A percentile compares a stretch with the other conserved stretches of the same genome.
These are phyloP conservation scores for Spatholobus suberectus DNA, from an alignment of 306 rosid species.

Conservation along the genomic window DNA sequence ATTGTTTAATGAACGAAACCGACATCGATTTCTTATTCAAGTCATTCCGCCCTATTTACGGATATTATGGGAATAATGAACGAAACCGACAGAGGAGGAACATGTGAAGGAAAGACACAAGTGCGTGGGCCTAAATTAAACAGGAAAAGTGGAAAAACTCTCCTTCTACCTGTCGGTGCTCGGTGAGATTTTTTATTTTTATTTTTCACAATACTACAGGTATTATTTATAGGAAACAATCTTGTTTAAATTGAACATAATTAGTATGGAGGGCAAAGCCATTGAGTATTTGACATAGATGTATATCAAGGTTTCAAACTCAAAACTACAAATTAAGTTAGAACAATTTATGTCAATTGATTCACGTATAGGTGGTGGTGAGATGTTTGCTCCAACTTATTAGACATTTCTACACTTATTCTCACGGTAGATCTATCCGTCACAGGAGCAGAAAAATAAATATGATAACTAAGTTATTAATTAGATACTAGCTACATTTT, in stretches of 20 bases:
- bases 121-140: not conserved
- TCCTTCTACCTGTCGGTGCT: conserved; percentile 41
- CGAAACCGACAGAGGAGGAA: conserved; percentile 25
- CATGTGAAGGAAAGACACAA: conserved; percentile 30
- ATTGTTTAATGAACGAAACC: no score
- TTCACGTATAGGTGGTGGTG: not conserved
- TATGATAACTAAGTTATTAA: not conserved
- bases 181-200: no score
- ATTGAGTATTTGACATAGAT: no score
- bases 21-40: not conserved
- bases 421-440: not conserved
- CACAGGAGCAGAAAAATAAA: not conserved
- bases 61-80: conserved; percentile 23
- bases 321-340: no score
- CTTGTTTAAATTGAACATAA: no score
- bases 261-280: no score
- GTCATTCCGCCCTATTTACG: not conserved
- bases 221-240: no score
- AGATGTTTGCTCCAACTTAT: not conserved
- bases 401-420: not conserved
- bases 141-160: not conserved
- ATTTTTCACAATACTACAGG: no score
- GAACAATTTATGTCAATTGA: no score
- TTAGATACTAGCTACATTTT: not conserved
- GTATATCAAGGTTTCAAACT: no score